Evolutionary conservation across 768 basidiomycete species (phyloP).

Genomic region (Vishniacozyma victoriae): DNA sequence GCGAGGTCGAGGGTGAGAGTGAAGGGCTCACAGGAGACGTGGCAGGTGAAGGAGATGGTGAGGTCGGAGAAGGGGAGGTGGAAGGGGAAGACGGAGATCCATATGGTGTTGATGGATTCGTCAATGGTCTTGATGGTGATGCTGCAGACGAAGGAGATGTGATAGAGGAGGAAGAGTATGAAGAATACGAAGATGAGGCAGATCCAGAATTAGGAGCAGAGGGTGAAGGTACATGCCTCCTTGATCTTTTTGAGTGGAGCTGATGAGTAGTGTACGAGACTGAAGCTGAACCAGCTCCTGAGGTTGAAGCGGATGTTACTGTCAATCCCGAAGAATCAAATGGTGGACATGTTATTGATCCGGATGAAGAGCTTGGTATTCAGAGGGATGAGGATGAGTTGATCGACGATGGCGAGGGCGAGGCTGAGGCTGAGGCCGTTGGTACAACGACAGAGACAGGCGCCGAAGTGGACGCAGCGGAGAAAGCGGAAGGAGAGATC

Average conservation of each 20-base stretch:
- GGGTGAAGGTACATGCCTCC: slow-evolving; percentile 8
- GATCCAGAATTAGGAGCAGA: slow-evolving; percentile 3
- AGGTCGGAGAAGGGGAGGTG: slow-evolving; percentile 1
- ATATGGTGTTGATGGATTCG: slow-evolving; percentile 16
- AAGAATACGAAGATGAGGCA: slow-evolving; percentile 1
- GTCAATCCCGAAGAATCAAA: not conserved
- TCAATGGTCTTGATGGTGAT: not conserved
- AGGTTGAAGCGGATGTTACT: not conserved
- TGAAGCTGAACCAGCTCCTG: no score
- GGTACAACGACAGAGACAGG: not conserved
- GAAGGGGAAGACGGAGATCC: slow-evolving; percentile 3
- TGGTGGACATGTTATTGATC: no score
- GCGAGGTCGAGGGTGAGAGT: no score
- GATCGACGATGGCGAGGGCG: slow-evolving; percentile 14
- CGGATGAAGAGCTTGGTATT: no score
- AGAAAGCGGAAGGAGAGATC: slow-evolving; percentile 3
- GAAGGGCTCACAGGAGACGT: no score
- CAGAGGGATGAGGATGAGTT: slow-evolving; percentile 4
- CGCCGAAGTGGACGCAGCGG: slow-evolving; percentile 2
- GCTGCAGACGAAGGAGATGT: not conserved
- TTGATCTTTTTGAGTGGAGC: no score
- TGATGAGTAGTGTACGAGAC: no score
- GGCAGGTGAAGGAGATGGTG: no score
- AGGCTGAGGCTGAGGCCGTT: slow-evolving; percentile 1
- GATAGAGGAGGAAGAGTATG: not conserved